Evolutionary conservation across 2,329 filamentous ascomycete genomes (phyloP).

Genomic region (Colletotrichum plurivorum): DNA sequence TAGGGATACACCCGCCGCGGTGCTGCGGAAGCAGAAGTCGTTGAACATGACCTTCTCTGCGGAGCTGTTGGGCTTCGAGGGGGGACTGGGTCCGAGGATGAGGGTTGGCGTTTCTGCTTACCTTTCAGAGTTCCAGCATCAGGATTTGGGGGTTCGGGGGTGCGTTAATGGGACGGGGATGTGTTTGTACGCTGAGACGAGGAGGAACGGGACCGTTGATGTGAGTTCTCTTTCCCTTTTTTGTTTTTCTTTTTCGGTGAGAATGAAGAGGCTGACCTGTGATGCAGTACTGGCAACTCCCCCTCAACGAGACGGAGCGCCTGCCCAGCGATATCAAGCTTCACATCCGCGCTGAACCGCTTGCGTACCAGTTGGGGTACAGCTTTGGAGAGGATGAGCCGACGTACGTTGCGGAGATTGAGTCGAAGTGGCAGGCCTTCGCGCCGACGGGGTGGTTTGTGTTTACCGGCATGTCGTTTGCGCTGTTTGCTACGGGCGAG

Average conservation of each 20-base stretch:
- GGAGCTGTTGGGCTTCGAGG: slow-evolving; percentile 37
- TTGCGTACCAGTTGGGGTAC: slow-evolving; percentile 44
- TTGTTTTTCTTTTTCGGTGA: not conserved
- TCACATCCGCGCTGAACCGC: slow-evolving; percentile 43
- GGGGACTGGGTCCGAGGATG: slow-evolving; percentile 40
- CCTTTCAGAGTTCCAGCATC: slow-evolving; percentile 44
- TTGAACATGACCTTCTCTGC: slow-evolving; percentile 48
- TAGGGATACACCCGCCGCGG: slow-evolving; percentile 46
- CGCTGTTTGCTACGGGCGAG: slow-evolving; percentile 43
- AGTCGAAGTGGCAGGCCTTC: slow-evolving; percentile 34
- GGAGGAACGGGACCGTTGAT: slow-evolving; percentile 26
- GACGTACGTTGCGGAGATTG: slow-evolving; percentile 34
- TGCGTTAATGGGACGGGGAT: slow-evolving; percentile 42
- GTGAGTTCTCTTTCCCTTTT: not conserved
- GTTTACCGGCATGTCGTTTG: slow-evolving; percentile 42
- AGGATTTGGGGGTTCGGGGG: slow-evolving; percentile 46
- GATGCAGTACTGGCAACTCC: slow-evolving; percentile 25
- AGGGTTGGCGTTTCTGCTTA: slow-evolving; percentile 46
- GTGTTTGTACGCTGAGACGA: slow-evolving; percentile 36
- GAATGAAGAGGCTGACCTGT: not conserved
- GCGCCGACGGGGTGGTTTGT: slow-evolving; percentile 36
- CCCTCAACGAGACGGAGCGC: slow-evolving; percentile 3
- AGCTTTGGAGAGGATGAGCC: slow-evolving; percentile 22
- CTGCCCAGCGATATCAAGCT: slow-evolving; percentile 36
- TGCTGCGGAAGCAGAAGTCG: slow-evolving; percentile 48